These are phyloP conservation scores for Gossypium aridum DNA, from an alignment of 441 rosid genomes.

Conservation along the genomic window DNA sequence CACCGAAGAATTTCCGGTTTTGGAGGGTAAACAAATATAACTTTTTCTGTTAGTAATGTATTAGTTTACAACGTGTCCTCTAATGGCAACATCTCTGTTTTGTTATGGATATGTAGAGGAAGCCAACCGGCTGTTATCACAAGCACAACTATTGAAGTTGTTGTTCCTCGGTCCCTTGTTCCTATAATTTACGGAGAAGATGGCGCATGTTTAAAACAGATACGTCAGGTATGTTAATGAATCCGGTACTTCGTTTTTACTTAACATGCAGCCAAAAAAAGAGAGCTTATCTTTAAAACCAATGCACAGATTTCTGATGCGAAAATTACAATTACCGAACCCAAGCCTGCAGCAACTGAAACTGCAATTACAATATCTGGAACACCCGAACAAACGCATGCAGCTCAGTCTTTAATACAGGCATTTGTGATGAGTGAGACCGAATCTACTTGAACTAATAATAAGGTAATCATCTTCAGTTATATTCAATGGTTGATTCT, in stretches of 20 bases:
- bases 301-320: slow-evolving; percentile 67
- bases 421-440: slow-evolving; percentile 74
- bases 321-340: slow-evolving; percentile 47
- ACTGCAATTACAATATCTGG: slow-evolving; percentile 70
- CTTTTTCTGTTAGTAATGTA: background rate
- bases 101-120: slow-evolving; percentile 24
- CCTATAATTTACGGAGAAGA: slow-evolving; percentile 67
- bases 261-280: background rate
- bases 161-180: slow-evolving; percentile 64
- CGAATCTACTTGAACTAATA: slow-evolving; percentile 30
- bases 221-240: slow-evolving; percentile 46
- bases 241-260: background rate
- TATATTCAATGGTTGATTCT: background rate
- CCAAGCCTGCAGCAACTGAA: slow-evolving; percentile 57
- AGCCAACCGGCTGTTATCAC: slow-evolving; percentile 60
- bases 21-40: slow-evolving; percentile 40
- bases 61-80: background rate
- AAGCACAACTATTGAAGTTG: slow-evolving; percentile 66
- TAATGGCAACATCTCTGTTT: background rate
- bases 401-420: slow-evolving; percentile 82
- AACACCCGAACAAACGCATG: slow-evolving; percentile 80
- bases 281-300: background rate
- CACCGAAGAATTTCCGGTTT: slow-evolving; percentile 48
- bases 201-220: slow-evolving; percentile 68
- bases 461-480: slow-evolving; percentile 11